Conservation (phyloP, 129 eudicot genomes). For the Pseudognaphalium luteoalbum region DNA sequence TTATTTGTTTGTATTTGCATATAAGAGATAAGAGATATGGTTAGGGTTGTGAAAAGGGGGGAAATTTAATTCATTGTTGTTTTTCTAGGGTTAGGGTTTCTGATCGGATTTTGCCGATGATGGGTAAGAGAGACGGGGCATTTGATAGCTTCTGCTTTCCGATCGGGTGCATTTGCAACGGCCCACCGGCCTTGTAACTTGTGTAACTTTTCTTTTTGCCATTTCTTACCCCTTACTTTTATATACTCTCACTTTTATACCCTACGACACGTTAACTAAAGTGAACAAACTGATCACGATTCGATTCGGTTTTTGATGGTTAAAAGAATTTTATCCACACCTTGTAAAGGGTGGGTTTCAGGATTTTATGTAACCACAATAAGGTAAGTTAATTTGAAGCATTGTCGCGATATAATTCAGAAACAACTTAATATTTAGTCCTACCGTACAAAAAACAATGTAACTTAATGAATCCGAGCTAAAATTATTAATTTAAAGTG, state of each 20-base stretch:
- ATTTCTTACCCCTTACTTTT: conserved; percentile 2
- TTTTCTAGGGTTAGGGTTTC: conserved; percentile 29
- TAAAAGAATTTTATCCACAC: not conserved
- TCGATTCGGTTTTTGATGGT: not conserved
- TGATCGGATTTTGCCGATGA: conserved; percentile 25
- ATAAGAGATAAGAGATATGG: not conserved
- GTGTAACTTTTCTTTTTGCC: conserved; percentile 4
- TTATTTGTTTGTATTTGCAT: not conserved
- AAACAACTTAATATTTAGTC: too few species aligned
- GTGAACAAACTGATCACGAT: not conserved
- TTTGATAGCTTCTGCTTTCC: conserved; percentile 10
- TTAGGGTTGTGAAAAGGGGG: conserved; percentile 27
- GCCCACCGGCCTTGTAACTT: conserved; percentile 19
- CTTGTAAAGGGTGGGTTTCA: not conserved
- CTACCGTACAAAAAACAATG: too few species aligned
- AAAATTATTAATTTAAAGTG: too few species aligned
- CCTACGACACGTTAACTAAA: not conserved
- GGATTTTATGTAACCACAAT: too few species aligned
- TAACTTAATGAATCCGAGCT: too few species aligned
- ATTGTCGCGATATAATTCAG: too few species aligned
- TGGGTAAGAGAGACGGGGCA: conserved; percentile 4
- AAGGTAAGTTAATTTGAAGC: too few species aligned
- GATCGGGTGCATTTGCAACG: conserved; percentile 30
- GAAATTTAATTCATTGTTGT: conserved; percentile 22
- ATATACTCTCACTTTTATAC: not conserved